Evolutionary conservation across 768 basidiomycete genomes (phyloP).

Genomic region (Krasilnikovozyma curviuscula): DNA sequence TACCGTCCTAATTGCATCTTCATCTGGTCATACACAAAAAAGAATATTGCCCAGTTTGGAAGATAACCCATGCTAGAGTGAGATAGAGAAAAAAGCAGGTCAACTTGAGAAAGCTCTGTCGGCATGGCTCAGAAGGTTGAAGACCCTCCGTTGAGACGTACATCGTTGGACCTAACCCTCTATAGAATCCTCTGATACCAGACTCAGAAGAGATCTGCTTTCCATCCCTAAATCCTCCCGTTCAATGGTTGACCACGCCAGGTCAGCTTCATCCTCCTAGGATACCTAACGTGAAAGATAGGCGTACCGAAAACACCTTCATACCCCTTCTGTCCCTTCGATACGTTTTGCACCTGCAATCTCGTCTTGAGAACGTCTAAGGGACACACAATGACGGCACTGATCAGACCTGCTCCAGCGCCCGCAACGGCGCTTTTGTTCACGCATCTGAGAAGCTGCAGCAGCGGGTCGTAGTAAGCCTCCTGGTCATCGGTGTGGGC

Average conservation of each 20-base stretch:
- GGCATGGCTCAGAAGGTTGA: too few relatives aligned
- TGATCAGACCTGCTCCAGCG: slow-evolving; percentile 79
- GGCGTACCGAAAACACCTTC: slow-evolving; percentile 51
- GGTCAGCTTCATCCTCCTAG: too few relatives aligned
- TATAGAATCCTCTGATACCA: slow-evolving; percentile 74
- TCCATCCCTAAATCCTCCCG: too few relatives aligned
- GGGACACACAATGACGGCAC: slow-evolving; percentile 83
- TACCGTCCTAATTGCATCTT: slow-evolving; percentile 67
- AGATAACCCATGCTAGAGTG: slow-evolving; percentile 92
- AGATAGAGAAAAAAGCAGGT: too few relatives aligned
- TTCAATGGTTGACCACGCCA: too few relatives aligned
- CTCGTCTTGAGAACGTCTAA: slow-evolving; percentile 95
- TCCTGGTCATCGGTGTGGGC: too few relatives aligned
- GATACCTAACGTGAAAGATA: too few relatives aligned
- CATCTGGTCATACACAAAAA: slow-evolving; percentile 87
- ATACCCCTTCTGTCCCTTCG: slow-evolving; percentile 54
- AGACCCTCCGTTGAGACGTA: too few relatives aligned
- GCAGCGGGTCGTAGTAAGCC: too few relatives aligned
- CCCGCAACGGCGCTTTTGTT: too few relatives aligned
- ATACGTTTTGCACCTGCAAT: slow-evolving; percentile 66
- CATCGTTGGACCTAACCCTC: slow-evolving; percentile 93
- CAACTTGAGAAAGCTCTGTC: too few relatives aligned
- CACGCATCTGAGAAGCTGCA: too few relatives aligned
- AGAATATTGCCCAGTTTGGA: slow-evolving; percentile 97
- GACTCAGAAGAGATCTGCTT: slow-evolving; percentile 39